These are phyloP conservation scores for Phaffomyces antillensis DNA, from an alignment of 805 yeast species.

Conservation along the genomic window DNA sequence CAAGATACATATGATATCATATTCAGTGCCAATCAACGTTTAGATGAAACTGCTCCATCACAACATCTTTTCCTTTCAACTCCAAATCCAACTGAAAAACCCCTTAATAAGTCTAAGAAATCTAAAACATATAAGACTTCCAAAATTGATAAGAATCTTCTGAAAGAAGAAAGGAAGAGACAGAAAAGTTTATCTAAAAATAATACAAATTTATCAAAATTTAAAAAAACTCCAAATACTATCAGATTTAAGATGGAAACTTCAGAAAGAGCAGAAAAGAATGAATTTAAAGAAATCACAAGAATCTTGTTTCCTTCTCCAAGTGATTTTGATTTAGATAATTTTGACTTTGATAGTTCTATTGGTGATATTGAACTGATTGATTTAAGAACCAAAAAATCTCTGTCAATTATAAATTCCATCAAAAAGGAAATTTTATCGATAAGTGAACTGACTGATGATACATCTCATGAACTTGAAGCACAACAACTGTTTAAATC, in stretches of 20 bases:
- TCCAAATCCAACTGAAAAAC: neutral
- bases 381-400: neutral
- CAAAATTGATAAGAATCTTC: neutral
- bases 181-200: neutral
- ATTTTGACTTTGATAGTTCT: conserved; percentile 9
- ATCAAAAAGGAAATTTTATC: neutral
- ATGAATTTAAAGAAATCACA: neutral
- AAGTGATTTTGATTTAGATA: conserved; percentile 3
- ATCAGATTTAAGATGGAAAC: too few relatives aligned
- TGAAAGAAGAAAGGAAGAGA: neutral
- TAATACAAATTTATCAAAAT: neutral
- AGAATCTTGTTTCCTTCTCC: conserved; percentile 4
- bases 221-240: neutral
- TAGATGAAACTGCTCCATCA: conserved; percentile 1
- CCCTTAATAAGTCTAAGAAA: neutral
- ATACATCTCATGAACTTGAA: conserved; percentile 3
- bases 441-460: neutral
- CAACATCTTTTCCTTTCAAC: neutral
- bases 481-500: conserved; percentile 1
- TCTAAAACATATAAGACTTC: neutral
- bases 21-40: conserved; percentile 12
- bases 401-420: neutral
- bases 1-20: conserved; percentile 20
- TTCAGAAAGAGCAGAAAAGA: too few relatives aligned
- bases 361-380: conserved; percentile 6